phyloP scores from a whole-genome alignment of 805 yeast genomes.

The Blastobotrys americana region DNA sequence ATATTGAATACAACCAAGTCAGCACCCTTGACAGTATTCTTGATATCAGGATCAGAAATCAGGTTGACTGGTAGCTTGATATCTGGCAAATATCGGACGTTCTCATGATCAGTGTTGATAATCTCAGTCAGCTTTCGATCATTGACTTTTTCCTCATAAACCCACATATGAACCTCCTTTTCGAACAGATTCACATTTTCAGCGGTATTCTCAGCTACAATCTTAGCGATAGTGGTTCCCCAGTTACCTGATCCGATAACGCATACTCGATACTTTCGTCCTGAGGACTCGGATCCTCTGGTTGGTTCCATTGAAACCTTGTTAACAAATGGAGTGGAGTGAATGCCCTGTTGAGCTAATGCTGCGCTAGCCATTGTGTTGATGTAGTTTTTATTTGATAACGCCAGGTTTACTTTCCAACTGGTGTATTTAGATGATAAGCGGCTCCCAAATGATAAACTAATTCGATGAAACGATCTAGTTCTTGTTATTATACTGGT shows the following conservation, averaged over 20 bases:
- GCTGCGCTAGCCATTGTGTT: background rate
- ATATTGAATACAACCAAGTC: constrained; percentile 89
- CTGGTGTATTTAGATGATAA: no score
- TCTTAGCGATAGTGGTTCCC: constrained; percentile 97
- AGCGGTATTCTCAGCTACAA: constrained; percentile 79
- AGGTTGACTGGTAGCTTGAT: constrained; percentile 81
- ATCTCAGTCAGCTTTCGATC: constrained; percentile 82
- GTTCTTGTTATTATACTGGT: background rate
- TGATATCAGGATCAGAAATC: constrained; percentile 78
- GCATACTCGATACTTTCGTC: constrained; percentile 44
- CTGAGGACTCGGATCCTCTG: background rate
- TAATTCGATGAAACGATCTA: background rate
- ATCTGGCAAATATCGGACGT: constrained; percentile 89
- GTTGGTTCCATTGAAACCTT: constrained; percentile 9
- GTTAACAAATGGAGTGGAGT: background rate
- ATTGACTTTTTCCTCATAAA: constrained; percentile 69
- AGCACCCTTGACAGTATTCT: constrained; percentile 68
- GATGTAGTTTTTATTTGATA: no score
- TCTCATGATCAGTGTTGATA: constrained; percentile 85
- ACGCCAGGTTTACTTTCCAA: no score
- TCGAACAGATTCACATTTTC: constrained; percentile 67
- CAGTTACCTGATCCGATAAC: constrained; percentile 97
- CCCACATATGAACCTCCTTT: constrained; percentile 90
- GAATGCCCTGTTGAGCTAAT: background rate
- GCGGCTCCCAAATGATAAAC: no score